phyloP scores from a whole-genome alignment of 176 grass and related monocot species.

The Bromus sterilis region DNA sequence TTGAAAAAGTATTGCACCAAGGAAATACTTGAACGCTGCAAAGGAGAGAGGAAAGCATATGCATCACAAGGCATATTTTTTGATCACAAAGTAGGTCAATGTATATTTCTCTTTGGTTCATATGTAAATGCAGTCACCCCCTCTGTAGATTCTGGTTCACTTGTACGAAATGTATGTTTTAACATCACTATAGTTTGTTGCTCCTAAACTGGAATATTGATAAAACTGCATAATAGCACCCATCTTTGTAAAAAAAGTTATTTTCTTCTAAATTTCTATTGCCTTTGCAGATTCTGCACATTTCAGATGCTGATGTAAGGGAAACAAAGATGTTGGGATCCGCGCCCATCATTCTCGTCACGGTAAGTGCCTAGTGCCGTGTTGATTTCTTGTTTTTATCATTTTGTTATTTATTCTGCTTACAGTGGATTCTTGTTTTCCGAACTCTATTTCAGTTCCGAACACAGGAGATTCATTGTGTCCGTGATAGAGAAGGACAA shows the following conservation, averaged over 20 bases:
- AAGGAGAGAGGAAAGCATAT: slow-evolving; percentile 82
- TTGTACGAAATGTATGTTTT: slow-evolving; percentile 4
- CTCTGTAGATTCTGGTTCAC: background rate
- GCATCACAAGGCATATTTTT: slow-evolving; percentile 86
- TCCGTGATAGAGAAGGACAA: slow-evolving; percentile 69
- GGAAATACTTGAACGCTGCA: slow-evolving; percentile 91
- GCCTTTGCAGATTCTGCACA: slow-evolving; percentile 78
- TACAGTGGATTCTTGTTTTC: slow-evolving; percentile 8
- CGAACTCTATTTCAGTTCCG: slow-evolving; percentile 62
- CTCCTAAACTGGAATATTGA: slow-evolving; percentile 4
- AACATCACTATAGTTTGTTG: slow-evolving; percentile 5
- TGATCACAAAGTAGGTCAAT: slow-evolving; percentile 71
- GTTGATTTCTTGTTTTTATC: background rate
- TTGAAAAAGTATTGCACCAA: slow-evolving; percentile 86
- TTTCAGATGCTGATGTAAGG: slow-evolving; percentile 84
- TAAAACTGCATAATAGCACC: background rate
- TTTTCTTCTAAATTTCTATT: slow-evolving; percentile 10
- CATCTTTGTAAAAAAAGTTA: background rate
- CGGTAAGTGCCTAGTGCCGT: slow-evolving; percentile 25
- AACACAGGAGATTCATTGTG: slow-evolving; percentile 95
- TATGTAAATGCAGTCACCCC: background rate
- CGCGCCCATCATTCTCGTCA: slow-evolving; percentile 61
- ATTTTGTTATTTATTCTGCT: slow-evolving; percentile 9
- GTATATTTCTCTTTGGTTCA: background rate
- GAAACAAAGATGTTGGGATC: slow-evolving; percentile 99